These are phyloP conservation scores for Curvularia sp. DNA, from an alignment of 2,329 filamentous ascomycete species.

Conservation along the genomic window DNA sequence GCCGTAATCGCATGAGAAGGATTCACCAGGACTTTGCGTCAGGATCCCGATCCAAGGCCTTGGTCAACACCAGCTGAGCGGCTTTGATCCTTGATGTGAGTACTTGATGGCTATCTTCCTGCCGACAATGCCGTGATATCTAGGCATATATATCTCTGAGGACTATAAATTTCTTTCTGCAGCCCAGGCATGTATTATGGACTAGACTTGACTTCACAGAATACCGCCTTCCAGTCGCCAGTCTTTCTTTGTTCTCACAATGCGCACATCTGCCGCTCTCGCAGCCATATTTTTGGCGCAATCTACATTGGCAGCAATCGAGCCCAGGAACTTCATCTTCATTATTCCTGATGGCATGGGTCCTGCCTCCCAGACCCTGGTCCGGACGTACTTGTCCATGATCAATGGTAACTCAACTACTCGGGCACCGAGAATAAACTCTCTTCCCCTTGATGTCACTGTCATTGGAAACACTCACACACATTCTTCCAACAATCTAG, in stretches of 20 bases:
- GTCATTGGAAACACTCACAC: conserved; percentile 36
- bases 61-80: neutral
- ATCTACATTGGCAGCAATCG: conserved; percentile 6
- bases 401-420: conserved; percentile 28
- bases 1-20: neutral
- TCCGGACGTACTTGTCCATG: conserved; percentile 32
- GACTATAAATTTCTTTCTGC: neutral
- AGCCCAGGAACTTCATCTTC: conserved; percentile 33
- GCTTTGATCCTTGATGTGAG: neutral
- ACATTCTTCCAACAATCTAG: conserved; percentile 43
- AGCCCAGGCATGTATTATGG: neutral
- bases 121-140: neutral
- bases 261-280: conserved; percentile 2
- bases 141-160: neutral
- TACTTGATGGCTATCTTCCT: neutral
- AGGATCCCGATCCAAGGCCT: neutral
- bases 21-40: neutral
- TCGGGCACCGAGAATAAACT: conserved; percentile 26
- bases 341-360: conserved; percentile 39
- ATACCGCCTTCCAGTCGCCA: neutral
- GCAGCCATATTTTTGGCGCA: conserved; percentile 4
- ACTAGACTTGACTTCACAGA: neutral
- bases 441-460: conserved; percentile 28
- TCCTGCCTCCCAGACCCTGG: conserved; percentile 33
- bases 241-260: neutral